Evolutionary conservation across 2,329 filamentous ascomycete species (phyloP).

Genomic region (Capronia epimyces): DNA sequence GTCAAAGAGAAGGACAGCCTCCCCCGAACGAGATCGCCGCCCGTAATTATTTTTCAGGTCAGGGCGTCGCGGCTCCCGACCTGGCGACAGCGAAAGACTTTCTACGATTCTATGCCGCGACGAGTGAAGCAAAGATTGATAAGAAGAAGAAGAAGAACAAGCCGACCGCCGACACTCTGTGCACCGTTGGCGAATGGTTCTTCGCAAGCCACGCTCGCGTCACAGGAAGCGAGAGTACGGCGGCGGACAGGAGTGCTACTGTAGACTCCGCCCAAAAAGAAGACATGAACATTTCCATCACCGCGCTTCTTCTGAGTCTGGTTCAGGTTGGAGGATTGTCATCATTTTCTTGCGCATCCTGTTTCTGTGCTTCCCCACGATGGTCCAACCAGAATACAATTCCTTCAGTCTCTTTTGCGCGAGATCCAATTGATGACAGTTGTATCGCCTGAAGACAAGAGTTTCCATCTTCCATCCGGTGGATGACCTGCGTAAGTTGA

Average conservation of each 20-base stretch:
- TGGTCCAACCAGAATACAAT: too few relatives aligned
- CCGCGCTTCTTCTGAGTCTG: too few relatives aligned
- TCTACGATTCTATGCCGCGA: conserved; percentile 17
- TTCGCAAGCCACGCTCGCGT: conserved; percentile 20
- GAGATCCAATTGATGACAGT: too few relatives aligned
- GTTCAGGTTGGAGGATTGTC: too few relatives aligned
- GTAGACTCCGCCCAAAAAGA: background rate
- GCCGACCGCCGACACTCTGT: conserved; percentile 17
- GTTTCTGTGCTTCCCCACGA: too few relatives aligned
- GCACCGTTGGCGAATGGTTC: conserved; percentile 16
- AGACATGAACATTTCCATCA: background rate
- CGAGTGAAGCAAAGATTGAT: conserved; percentile 7
- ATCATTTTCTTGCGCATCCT: too few relatives aligned
- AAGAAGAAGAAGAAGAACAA: background rate
- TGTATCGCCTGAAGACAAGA: too few relatives aligned
- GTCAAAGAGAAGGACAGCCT: conserved; percentile 4
- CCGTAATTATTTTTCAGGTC: background rate
- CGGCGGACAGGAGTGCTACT: conserved; percentile 18
- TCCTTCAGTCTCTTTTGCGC: too few relatives aligned
- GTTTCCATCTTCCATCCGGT: too few relatives aligned
- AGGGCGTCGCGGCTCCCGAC: conserved; percentile 7
- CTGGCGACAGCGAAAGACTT: conserved; percentile 24
- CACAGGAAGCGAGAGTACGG: conserved; percentile 7
- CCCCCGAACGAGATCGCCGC: conserved; percentile 8
- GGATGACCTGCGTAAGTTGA: too few relatives aligned